Conservation (phyloP, 176 grass and related monocot species). For the Miscanthus lutarioriparius region DNA sequence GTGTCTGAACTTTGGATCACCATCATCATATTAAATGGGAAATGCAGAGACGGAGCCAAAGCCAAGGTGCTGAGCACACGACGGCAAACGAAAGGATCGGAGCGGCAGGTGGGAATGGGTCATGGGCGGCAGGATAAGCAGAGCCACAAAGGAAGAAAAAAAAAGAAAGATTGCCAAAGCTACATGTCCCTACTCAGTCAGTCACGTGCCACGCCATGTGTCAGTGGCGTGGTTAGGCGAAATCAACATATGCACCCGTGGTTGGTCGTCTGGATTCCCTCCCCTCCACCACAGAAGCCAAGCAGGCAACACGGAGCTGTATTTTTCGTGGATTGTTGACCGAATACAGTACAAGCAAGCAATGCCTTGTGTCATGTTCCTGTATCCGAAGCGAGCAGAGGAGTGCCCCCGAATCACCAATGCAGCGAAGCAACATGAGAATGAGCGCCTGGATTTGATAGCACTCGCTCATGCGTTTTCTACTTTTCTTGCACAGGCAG, state of each 20-base stretch:
- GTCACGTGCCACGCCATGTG: conserved; percentile 30
- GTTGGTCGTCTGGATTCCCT: neutral
- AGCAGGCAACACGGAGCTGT: too few species aligned
- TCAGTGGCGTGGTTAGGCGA: neutral
- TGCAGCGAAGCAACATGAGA: neutral
- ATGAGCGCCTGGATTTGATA: neutral
- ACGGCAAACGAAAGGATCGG: too few species aligned
- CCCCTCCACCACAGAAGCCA: neutral
- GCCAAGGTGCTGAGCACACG: too few species aligned
- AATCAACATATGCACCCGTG: neutral
- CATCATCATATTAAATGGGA: neutral
- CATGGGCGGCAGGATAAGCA: too few species aligned
- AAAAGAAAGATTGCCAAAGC: neutral
- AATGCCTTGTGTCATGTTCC: neutral
- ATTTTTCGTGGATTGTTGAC: too few species aligned
- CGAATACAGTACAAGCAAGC: neutral
- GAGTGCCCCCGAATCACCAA: neutral
- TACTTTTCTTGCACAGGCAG: neutral
- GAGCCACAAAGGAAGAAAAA: too few species aligned
- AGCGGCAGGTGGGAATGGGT: too few species aligned
- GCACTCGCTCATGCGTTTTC: neutral
- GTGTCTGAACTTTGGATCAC: neutral
- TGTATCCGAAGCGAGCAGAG: neutral
- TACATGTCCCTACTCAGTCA: neutral
- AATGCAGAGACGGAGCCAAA: neutral